Base-by-base conservation (phyloP, 306 rosid genomes). In the Castanea sativa region DNA sequence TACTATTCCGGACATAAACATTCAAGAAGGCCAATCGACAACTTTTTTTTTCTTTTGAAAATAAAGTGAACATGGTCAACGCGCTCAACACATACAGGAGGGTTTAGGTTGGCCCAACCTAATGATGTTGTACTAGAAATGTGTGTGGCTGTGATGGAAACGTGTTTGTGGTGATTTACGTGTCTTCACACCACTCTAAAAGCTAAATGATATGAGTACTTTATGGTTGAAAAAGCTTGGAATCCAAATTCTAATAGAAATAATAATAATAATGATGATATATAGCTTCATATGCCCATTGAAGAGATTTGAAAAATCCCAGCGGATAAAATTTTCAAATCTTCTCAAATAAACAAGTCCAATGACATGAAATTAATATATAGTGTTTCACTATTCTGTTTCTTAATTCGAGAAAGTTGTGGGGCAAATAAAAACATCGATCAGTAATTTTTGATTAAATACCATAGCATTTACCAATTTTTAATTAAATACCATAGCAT, bases 41-140 rank as follows among this genome's bases (percentile, higher is more conserved):
- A 9, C n/a, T 13, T 49, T 49, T 41, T 23, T 49, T 49, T 68
- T 21, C 2, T 38, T 27, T 59, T 33, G 7, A 58, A 71, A 12
- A 16, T 32, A 71, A 79, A 79, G 63, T 2, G 63, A 63, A 13
- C 3, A 13, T 5, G 30, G 86, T 83, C 83, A 83, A 83, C 78
- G 73, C 74, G 30, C 38, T 7, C 12, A 41, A 41, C 45, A 2
- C 45, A 41, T 2, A 41, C 12, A 41, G 45, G 51, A 57, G 5
- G 63, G 9, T 57, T 25, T 51, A 12, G 30, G 15, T 79, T 73
- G 76, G 73, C 63, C 75, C 51, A 5, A 9, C 33, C 59, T 43
- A 74, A 74, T 78, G 73, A 78, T 78, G 74, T 41, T 16, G 76
- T 32, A 5, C 65, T 29, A 41, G 21, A 73, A 35, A 23, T 35